These are phyloP conservation scores for Ascochyta koolunga DNA, from an alignment of 2,329 filamentous ascomycete genomes.

Conservation along the genomic window DNA sequence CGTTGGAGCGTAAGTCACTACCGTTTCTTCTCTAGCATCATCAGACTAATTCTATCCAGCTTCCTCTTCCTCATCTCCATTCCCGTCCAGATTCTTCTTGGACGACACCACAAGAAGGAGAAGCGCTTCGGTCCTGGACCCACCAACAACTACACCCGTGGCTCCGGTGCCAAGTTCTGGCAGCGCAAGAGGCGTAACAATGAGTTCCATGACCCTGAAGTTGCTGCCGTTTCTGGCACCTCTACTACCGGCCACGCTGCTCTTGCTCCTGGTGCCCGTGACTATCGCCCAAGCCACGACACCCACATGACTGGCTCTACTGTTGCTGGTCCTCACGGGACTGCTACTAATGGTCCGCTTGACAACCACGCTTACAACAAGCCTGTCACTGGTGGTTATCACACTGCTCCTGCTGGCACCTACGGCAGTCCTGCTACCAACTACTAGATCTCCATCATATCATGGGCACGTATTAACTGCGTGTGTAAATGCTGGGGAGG, in stretches of 20 bases:
- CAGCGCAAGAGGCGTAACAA: conserved; percentile 48
- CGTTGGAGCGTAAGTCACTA: conserved; percentile 69
- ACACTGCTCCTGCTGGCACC: conserved; percentile 53
- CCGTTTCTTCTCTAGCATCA: background rate
- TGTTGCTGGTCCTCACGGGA: conserved; percentile 44
- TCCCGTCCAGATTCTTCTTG: conserved; percentile 69
- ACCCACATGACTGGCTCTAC: conserved; percentile 58
- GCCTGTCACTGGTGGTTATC: conserved; percentile 50
- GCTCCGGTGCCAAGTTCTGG: conserved; percentile 59
- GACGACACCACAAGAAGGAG: conserved; percentile 74
- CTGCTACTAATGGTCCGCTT: conserved; percentile 6
- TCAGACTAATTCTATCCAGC: conserved; percentile 49
- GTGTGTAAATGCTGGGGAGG: background rate
- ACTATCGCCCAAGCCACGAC: conserved; percentile 56
- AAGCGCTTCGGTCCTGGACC: conserved; percentile 73
- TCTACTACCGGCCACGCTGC: conserved; percentile 21
- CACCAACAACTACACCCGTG: conserved; percentile 70
- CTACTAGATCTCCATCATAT: conserved; percentile 22
- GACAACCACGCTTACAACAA: conserved; percentile 41
- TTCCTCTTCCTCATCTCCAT: conserved; percentile 78
- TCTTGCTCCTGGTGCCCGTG: conserved; percentile 34
- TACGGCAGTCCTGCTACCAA: conserved; percentile 40
- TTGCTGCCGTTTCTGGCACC: conserved; percentile 19
- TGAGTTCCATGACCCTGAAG: conserved; percentile 52
- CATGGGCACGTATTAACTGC: background rate